These are phyloP conservation scores for Talaromyces verruculosus DNA, from an alignment of 2,329 filamentous ascomycete genomes.

Conservation along the genomic window DNA sequence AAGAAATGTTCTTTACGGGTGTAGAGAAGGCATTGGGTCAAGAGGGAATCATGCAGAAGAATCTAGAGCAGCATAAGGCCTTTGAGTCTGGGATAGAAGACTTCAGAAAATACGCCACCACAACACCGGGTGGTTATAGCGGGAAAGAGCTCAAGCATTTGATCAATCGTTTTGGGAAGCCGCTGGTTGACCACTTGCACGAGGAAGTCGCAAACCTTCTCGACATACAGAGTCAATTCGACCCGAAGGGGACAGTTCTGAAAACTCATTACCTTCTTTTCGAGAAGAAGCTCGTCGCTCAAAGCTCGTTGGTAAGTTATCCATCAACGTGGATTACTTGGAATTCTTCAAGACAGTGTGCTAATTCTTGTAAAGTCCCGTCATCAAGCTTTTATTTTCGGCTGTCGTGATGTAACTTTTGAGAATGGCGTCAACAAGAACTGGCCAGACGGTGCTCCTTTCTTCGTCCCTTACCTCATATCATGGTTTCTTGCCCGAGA, in stretches of 20 bases:
- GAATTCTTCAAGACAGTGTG: neutral
- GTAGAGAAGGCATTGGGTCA: slow-evolving; percentile 31
- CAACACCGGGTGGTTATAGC: neutral
- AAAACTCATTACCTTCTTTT: slow-evolving; percentile 2
- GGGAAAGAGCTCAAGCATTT: neutral
- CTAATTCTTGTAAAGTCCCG: neutral
- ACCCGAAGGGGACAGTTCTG: neutral
- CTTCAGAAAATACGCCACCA: neutral
- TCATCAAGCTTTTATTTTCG: slow-evolving; percentile 6
- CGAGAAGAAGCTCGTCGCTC: neutral
- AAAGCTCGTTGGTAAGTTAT: neutral
- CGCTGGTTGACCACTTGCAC: slow-evolving; percentile 7
- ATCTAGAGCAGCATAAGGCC: slow-evolving; percentile 33
- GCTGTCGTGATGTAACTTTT: slow-evolving; percentile 5
- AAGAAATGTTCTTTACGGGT: slow-evolving; percentile 33
- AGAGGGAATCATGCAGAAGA: slow-evolving; percentile 33
- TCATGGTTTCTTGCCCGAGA: slow-evolving; percentile 1
- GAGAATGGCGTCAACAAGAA: slow-evolving; percentile 7
- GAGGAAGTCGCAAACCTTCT: neutral
- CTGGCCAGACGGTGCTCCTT: neutral
- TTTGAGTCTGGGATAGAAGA: neutral
- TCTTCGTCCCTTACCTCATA: slow-evolving; percentile 5
- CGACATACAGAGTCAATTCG: neutral
- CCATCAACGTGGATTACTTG: neutral
- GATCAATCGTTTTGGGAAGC: neutral